These are phyloP conservation scores for Rhodosporidiobolus sp. DNA, from an alignment of 768 basidiomycete genomes.

Conservation along the genomic window DNA sequence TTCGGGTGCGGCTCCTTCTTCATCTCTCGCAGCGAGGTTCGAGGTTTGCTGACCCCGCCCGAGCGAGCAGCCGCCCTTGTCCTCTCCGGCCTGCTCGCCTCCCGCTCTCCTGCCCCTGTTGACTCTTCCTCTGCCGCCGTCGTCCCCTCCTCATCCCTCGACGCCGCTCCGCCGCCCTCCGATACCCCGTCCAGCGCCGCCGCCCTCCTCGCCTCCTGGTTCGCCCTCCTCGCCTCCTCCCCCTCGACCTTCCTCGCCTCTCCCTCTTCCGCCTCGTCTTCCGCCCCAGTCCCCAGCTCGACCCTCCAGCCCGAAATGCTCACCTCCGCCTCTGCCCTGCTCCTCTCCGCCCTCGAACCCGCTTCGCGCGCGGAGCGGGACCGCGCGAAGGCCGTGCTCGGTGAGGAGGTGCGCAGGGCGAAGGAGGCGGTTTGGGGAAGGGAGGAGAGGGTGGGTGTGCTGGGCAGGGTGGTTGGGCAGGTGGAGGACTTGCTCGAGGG, in stretches of 20 bases:
- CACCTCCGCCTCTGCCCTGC: conserved; percentile 68
- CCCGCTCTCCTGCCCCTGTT: conserved; percentile 48
- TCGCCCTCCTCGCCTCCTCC: conserved; percentile 54
- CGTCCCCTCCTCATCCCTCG: conserved; percentile 47
- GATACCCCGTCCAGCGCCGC: conserved; percentile 48
- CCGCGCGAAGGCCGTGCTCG: not conserved
- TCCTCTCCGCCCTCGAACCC: conserved; percentile 54
- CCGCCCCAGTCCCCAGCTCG: conserved; percentile 29
- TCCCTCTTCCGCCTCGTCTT: not conserved
- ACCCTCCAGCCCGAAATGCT: conserved; percentile 71
- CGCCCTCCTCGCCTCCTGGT: conserved; percentile 59
- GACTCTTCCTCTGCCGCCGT: conserved; percentile 12
- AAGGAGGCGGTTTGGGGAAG: no score
- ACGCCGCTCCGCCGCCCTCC: conserved; percentile 7
- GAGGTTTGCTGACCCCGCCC: not conserved
- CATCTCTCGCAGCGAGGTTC: conserved; percentile 5
- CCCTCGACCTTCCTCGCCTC: not conserved
- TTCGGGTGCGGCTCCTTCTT: conserved; percentile 54
- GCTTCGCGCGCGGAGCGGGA: not conserved
- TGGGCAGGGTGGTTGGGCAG: no score
- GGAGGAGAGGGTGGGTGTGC: no score
- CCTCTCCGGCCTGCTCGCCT: conserved; percentile 59
- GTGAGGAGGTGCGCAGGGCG: not conserved
- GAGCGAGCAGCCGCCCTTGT: conserved; percentile 59
- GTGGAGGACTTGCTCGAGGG: no score